Conservation (phyloP, 371 early-diverging fungal genomes). For the Zychaea mexicana region DNA sequence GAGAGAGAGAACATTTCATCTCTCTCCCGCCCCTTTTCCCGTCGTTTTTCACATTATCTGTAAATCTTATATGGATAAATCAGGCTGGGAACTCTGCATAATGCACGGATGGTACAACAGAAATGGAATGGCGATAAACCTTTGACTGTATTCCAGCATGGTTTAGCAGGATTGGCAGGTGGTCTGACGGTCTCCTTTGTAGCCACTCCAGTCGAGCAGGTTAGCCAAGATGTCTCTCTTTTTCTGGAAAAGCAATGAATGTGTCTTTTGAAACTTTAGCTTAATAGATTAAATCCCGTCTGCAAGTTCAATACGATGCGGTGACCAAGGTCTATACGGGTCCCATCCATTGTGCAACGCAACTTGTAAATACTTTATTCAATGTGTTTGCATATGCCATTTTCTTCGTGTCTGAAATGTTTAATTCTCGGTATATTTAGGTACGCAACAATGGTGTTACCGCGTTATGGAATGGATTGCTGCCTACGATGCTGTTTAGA, state of each 20-base stretch:
- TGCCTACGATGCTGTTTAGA: slow-evolving; percentile 80
- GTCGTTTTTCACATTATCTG: too few relatives aligned
- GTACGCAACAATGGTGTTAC: slow-evolving; percentile 73
- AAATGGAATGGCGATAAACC: slow-evolving; percentile 62
- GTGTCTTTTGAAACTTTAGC: too few relatives aligned
- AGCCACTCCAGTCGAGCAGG: slow-evolving; percentile 90
- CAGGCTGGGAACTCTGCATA: slow-evolving; percentile 84
- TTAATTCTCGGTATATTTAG: slow-evolving; percentile 15
- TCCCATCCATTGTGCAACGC: slow-evolving; percentile 83
- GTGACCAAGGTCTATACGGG: slow-evolving; percentile 74
- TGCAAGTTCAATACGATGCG: slow-evolving; percentile 91
- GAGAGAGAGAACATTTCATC: neutral
- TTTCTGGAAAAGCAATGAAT: too few relatives aligned
- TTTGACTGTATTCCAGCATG: slow-evolving; percentile 69
- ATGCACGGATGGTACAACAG: slow-evolving; percentile 74
- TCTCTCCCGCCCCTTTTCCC: neutral
- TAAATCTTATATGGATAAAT: neutral
- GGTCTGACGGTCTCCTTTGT: slow-evolving; percentile 89
- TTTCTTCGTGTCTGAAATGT: too few relatives aligned
- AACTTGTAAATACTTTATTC: slow-evolving; percentile 70
- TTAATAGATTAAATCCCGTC: slow-evolving; percentile 64
- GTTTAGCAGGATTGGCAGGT: slow-evolving; percentile 78
- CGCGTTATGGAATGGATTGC: slow-evolving; percentile 86
- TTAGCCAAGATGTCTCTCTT: too few relatives aligned
- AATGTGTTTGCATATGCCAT: too few relatives aligned